These are phyloP conservation scores for Capniomyces stellatus DNA, from an alignment of 371 early-diverging fungal species.

Conservation along the genomic window DNA sequence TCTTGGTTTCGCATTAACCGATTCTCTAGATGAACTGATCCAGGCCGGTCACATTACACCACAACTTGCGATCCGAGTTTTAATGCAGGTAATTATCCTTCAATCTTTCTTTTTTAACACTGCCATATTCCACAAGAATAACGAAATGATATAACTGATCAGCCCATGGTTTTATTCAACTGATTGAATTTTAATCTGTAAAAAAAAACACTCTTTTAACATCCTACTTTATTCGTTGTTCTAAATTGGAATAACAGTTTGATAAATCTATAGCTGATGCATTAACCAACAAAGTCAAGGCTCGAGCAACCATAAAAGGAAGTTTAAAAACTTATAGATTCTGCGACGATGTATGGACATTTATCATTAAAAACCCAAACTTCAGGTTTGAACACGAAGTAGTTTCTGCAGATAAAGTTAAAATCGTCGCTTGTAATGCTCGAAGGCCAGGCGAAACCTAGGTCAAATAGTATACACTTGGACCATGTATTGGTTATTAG, in stretches of 20 bases:
- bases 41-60: conserved; percentile 80
- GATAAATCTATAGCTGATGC: conserved; percentile 60
- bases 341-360: conserved; percentile 95
- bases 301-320: conserved; percentile 52
- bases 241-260: conserved; percentile 24
- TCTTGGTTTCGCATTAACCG: conserved; percentile 81
- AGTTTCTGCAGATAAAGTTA: conserved; percentile 67
- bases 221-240: not conserved
- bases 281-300: conserved; percentile 39
- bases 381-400: conserved; percentile 73
- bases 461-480: too few relatives aligned
- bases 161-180: too few relatives aligned
- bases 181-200: too few relatives aligned
- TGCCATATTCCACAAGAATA: too few relatives aligned
- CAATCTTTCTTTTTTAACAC: not conserved
- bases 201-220: not conserved
- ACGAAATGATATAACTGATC: too few relatives aligned
- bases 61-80: conserved; percentile 81
- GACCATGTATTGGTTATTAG: too few relatives aligned
- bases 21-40: conserved; percentile 88
- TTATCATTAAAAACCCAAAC: conserved; percentile 68
- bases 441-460: conserved; percentile 24
- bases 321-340: conserved; percentile 75
- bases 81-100: conserved; percentile 26
- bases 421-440: conserved; percentile 77